Conservation (phyloP, 768 basidiomycete genomes). For the Lactarius psammicola region DNA sequence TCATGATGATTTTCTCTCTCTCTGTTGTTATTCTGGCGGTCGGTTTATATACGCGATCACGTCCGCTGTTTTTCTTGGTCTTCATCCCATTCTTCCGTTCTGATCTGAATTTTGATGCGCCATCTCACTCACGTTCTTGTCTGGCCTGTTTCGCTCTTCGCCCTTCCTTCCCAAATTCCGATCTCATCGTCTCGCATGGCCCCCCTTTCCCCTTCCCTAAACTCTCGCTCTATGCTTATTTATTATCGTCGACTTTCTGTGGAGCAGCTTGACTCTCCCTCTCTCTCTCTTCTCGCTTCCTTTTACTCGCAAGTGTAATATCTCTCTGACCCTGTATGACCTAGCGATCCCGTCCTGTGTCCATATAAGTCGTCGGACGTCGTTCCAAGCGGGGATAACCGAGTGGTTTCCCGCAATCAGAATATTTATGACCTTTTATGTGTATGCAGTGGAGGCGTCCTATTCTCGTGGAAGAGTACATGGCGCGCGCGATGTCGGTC, state of each 20-base stretch:
- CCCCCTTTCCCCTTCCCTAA: too few species aligned
- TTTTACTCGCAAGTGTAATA: slow-evolving; percentile 15
- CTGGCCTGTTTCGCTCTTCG: not conserved
- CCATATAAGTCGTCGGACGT: not conserved
- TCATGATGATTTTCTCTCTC: slow-evolving; percentile 10
- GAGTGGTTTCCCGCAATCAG: slow-evolving; percentile 14
- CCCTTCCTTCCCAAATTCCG: not conserved
- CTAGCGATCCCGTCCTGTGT: slow-evolving; percentile 3
- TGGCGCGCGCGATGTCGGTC: too few species aligned
- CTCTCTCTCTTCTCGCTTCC: not conserved
- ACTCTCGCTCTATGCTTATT: not conserved
- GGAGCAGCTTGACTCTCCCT: not conserved
- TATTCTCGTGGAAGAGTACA: too few species aligned
- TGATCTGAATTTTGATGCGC: slow-evolving; percentile 9
- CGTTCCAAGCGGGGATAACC: slow-evolving; percentile 8
- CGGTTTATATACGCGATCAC: not conserved
- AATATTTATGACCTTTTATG: slow-evolving; percentile 5
- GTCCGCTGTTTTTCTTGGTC: not conserved
- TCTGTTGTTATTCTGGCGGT: not conserved
- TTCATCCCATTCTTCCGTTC: not conserved
- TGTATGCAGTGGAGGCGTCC: too few species aligned
- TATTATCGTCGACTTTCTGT: not conserved
- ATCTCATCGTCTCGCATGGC: not conserved
- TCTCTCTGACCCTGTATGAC: slow-evolving; percentile 15
- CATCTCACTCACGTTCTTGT: not conserved